phyloP scores from a whole-genome alignment of 2,329 filamentous ascomycete genomes.

The Trichothecium sympodiale region DNA sequence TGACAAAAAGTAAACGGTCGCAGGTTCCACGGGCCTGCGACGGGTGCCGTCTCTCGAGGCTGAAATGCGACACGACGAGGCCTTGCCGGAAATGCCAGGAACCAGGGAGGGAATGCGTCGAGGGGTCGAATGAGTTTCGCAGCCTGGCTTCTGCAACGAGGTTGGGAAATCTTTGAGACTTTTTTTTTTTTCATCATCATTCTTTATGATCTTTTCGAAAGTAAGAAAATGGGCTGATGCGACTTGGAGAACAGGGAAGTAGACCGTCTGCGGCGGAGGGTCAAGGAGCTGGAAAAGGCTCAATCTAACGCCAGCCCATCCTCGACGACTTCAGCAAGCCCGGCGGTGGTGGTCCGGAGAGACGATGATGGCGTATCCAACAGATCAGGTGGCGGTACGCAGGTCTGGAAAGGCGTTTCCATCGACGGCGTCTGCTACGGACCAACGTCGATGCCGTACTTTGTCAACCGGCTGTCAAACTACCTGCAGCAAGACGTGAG shows the following conservation, averaged over 20 bases:
- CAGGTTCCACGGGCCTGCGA: slow-evolving; percentile 3
- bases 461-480: neutral
- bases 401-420: slow-evolving; percentile 1
- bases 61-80: slow-evolving; percentile 2
- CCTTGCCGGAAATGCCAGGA: slow-evolving; percentile 3
- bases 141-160: slow-evolving; percentile 1
- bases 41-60: slow-evolving; percentile 1
- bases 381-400: too few species aligned
- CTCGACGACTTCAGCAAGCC: neutral
- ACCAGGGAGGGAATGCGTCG: neutral
- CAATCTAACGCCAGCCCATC: neutral
- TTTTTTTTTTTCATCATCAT: neutral
- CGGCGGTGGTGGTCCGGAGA: neutral
- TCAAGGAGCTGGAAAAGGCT: neutral
- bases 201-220: neutral
- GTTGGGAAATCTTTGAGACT: neutral
- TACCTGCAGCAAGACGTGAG: neutral
- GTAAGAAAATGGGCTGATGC: too few species aligned
- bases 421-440: slow-evolving; percentile 1
- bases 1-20: neutral
- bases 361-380: too few species aligned
- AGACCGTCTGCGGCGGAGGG: neutral
- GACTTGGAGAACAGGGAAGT: slow-evolving; percentile 1
- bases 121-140: slow-evolving; percentile 1
- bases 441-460: neutral